Conservation (phyloP, 108 stramenopile genomes). For the Pseudonitzschia pungens region DNA sequence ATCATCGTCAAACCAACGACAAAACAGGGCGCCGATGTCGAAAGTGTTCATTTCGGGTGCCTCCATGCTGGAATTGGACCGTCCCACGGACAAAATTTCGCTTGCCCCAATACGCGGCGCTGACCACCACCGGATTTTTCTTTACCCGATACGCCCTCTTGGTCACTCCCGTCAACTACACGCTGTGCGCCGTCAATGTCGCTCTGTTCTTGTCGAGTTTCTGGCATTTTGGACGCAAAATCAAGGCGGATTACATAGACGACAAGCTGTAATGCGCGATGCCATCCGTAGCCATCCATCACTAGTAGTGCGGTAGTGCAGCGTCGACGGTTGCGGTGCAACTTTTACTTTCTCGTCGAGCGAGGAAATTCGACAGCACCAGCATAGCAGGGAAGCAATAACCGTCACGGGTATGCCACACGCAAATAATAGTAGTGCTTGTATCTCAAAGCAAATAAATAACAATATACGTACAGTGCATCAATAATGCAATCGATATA, state of each 20-base stretch:
- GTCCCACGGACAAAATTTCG: constrained; percentile 87
- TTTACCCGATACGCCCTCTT: constrained; percentile 82
- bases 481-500: too few relatives aligned
- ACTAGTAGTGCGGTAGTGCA: too few relatives aligned
- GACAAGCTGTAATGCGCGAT: too few relatives aligned
- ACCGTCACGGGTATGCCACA: too few relatives aligned
- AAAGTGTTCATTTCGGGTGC: constrained; percentile 89
- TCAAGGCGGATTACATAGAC: constrained; percentile 79
- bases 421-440: too few relatives aligned
- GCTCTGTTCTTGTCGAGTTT: constrained; percentile 78
- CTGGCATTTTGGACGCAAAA: constrained; percentile 84
- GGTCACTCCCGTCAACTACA: constrained; percentile 82
- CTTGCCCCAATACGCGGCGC: constrained; percentile 79
- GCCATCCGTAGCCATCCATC: too few relatives aligned
- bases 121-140: constrained; percentile 85
- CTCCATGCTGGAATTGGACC: constrained; percentile 73
- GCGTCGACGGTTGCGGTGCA: too few relatives aligned
- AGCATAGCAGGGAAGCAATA: too few relatives aligned
- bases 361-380: too few relatives aligned
- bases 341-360: too few relatives aligned
- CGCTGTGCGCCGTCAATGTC: constrained; percentile 78
- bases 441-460: too few relatives aligned
- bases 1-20: neutral
- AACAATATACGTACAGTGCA: too few relatives aligned
- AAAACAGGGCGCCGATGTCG: constrained; percentile 85